Conservation (phyloP, 169 alveolate genomes). For the Neospora caninum region DNA sequence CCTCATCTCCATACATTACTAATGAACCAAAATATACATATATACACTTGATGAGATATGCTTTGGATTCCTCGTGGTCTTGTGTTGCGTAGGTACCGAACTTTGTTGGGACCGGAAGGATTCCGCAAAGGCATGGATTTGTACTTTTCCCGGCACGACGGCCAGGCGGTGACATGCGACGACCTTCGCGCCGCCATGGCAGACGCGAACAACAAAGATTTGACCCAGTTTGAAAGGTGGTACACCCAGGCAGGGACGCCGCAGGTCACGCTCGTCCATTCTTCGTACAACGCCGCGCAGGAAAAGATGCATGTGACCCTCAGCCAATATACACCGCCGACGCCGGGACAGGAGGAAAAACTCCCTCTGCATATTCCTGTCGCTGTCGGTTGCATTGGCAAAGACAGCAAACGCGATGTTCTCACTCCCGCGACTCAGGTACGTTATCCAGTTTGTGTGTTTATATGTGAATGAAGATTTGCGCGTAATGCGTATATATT, state of each 20-base stretch:
- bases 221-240: conserved; percentile 91
- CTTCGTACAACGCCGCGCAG: conserved; percentile 72
- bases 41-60: no score
- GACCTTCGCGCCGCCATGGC: conserved; percentile 94
- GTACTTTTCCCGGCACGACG: conserved; percentile 90
- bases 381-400: conserved; percentile 82
- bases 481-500: background rate
- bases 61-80: background rate
- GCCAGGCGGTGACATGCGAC: conserved; percentile 94
- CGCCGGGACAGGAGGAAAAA: conserved; percentile 64
- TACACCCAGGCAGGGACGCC: conserved; percentile 84
- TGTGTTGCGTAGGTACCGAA: conserved; percentile 73
- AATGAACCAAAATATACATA: no score
- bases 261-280: conserved; percentile 67
- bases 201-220: conserved; percentile 80
- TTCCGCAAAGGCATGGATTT: conserved; percentile 92
- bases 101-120: conserved; percentile 90
- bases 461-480: background rate
- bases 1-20: no score
- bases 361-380: conserved; percentile 89
- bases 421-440: conserved; percentile 12
- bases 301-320: conserved; percentile 74
- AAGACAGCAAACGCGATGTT: conserved; percentile 74
- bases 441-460: background rate
- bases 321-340: conserved; percentile 83